phyloP scores from a whole-genome alignment of 495 filamentous ascomycete genomes.

The Xylaria palmicola region DNA sequence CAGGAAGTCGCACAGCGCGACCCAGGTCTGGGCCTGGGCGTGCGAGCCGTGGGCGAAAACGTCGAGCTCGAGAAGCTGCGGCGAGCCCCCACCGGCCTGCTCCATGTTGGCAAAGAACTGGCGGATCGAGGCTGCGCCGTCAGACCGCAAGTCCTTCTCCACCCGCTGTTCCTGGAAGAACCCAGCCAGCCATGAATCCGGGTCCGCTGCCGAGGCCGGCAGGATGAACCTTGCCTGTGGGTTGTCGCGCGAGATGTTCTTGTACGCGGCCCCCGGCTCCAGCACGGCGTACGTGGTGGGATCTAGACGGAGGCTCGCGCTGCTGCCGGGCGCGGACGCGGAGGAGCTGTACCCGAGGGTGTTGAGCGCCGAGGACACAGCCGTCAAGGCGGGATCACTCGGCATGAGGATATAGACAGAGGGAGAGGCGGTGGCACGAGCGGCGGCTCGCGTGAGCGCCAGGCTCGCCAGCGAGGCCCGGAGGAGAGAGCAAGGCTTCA shows the following conservation, averaged over 20 bases:
- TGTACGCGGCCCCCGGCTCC: constrained; percentile 15
- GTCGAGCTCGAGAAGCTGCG: constrained; percentile 24
- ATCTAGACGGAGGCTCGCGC: not conserved
- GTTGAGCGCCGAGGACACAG: constrained; percentile 23
- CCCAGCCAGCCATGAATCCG: not conserved
- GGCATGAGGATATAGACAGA: constrained; percentile 27
- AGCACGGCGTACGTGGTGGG: constrained; percentile 23
- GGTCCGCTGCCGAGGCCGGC: not conserved
- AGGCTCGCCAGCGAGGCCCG: constrained; percentile 8
- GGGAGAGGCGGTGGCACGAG: constrained; percentile 9
- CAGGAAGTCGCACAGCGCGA: constrained; percentile 29
- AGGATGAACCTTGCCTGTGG: constrained; percentile 29
- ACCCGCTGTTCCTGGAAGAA: not conserved
- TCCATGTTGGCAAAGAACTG: constrained; percentile 13
- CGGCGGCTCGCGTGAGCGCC: not conserved
- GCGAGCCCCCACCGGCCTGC: not conserved
- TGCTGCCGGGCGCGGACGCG: not conserved
- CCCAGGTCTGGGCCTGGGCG: constrained; percentile 33
- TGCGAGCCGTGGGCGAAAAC: constrained; percentile 20
- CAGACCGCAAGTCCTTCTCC: not conserved
- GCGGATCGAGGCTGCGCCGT: not conserved
- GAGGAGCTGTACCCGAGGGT: constrained; percentile 25
- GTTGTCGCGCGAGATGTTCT: constrained; percentile 16
- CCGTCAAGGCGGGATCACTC: constrained; percentile 16
- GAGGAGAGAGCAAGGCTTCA: constrained; percentile 6